Evolutionary conservation across 257 asterid species (phyloP).

Genomic region (Solanum etuberosum): DNA sequence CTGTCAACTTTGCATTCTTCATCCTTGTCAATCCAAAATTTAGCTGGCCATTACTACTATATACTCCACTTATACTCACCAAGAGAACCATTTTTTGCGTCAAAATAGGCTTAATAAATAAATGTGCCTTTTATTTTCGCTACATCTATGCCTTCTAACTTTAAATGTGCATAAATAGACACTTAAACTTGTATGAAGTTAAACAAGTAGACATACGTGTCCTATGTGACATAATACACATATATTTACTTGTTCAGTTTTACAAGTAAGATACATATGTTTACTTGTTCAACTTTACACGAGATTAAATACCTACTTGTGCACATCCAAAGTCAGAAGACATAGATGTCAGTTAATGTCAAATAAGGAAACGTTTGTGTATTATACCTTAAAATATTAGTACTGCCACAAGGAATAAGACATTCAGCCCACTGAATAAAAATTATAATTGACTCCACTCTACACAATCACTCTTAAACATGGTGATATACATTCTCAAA

Average conservation of each 20-base stretch:
- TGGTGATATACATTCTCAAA: background rate
- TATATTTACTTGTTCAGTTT: too few relatives aligned
- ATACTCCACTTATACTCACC: background rate
- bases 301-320: too few relatives aligned
- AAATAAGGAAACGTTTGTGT: background rate
- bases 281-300: too few relatives aligned
- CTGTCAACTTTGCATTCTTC: background rate
- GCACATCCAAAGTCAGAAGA: too few relatives aligned
- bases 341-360: rapidly evolving
- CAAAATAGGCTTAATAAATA: too few relatives aligned
- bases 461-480: background rate
- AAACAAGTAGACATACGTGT: too few relatives aligned
- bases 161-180: rapidly evolving
- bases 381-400: background rate
- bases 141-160: too few relatives aligned
- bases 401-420: background rate
- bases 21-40: background rate
- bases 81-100: too few relatives aligned
- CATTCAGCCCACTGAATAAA: background rate
- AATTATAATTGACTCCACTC: background rate
- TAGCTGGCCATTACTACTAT: background rate
- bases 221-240: rapidly evolving
- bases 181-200: too few relatives aligned
- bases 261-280: too few relatives aligned
- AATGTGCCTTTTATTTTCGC: too few relatives aligned